phyloP scores from a whole-genome alignment of 2,329 filamentous ascomycete species.

The Byssochlamys sp. region DNA sequence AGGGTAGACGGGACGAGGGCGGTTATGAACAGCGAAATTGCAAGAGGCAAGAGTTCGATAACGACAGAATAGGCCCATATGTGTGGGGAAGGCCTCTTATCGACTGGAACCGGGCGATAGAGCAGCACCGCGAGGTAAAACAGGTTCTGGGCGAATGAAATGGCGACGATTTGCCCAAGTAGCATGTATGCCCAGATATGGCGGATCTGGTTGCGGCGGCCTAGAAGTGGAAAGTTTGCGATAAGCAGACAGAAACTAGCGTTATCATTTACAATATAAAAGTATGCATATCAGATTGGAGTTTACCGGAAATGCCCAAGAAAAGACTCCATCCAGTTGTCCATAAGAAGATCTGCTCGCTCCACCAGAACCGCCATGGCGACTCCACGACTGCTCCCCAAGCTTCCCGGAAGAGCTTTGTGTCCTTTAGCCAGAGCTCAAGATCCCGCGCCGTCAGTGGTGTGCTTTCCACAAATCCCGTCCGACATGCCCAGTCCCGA shows the following conservation, averaged over 20 bases:
- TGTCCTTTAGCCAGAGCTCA: slow-evolving; percentile 46
- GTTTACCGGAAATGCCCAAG: slow-evolving; percentile 47
- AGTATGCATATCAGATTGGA: background rate
- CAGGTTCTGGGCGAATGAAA: slow-evolving; percentile 55
- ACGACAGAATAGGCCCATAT: slow-evolving; percentile 6
- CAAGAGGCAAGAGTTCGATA: slow-evolving; percentile 6
- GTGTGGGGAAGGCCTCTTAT: background rate
- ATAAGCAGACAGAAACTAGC: background rate
- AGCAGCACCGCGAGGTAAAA: slow-evolving; percentile 53
- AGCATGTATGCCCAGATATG: slow-evolving; percentile 48
- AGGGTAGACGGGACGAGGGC: slow-evolving; percentile 11
- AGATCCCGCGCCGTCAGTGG: slow-evolving; percentile 12
- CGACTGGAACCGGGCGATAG: background rate
- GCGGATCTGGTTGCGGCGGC: slow-evolving; percentile 46
- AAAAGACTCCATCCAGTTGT: slow-evolving; percentile 48
- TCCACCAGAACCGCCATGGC: slow-evolving; percentile 52
- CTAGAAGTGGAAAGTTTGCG: slow-evolving; percentile 15
- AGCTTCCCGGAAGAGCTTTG: slow-evolving; percentile 43
- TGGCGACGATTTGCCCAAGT: slow-evolving; percentile 50
- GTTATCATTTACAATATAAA: background rate
- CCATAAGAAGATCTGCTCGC: slow-evolving; percentile 50
- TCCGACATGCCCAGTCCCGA: slow-evolving; percentile 39
- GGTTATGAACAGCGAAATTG: slow-evolving; percentile 11
- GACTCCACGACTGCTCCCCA: slow-evolving; percentile 48
- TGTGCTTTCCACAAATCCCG: slow-evolving; percentile 21